Conservation (phyloP, 257 asterid genomes). For the Solanum stenotomum region DNA sequence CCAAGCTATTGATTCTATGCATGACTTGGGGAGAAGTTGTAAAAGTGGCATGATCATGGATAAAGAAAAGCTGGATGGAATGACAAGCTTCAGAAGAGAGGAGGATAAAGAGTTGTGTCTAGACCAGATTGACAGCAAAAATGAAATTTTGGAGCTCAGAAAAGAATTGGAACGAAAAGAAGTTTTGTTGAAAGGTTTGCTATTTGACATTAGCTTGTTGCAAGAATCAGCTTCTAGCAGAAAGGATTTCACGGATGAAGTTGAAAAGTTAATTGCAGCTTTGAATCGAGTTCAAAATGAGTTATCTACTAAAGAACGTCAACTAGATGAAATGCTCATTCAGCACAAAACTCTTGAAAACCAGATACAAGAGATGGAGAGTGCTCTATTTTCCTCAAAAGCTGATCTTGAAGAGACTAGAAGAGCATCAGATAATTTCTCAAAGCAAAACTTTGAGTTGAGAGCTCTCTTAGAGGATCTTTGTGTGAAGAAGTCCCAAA, state of each 20-base stretch:
- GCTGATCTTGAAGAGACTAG: conserved; percentile 45
- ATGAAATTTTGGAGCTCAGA: conserved; percentile 36
- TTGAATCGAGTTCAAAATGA: conserved; percentile 48
- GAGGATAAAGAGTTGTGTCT: conserved; percentile 19
- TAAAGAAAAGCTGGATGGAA: not conserved
- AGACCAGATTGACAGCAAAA: conserved; percentile 19
- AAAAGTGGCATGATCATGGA: not conserved
- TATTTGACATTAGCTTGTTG: conserved; percentile 76
- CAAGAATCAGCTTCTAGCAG: conserved; percentile 76
- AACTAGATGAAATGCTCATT: conserved; percentile 38
- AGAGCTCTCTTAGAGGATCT: conserved; percentile 53
- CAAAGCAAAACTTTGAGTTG: conserved; percentile 55
- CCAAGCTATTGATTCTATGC: conserved; percentile 27
- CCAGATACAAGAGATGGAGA: conserved; percentile 45
- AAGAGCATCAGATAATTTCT: conserved; percentile 31
- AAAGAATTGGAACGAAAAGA: conserved; percentile 58
- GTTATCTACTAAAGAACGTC: conserved; percentile 40
- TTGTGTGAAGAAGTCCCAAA: conserved; percentile 53
- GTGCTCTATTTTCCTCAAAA: conserved; percentile 34
- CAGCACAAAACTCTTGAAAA: conserved; percentile 46
- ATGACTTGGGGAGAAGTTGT: conserved; percentile 10
- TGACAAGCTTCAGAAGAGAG: not conserved
- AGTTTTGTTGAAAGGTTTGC: conserved; percentile 63
- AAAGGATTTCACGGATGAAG: conserved; percentile 65
- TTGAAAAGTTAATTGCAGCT: conserved; percentile 39